Percentiles rank a stretch among this genome's conserved stretches.
These are phyloP conservation scores for Bryum argenteum DNA, from an alignment of 225 moss, liverwort and hornwort genomes.

Conservation along the genomic window DNA sequence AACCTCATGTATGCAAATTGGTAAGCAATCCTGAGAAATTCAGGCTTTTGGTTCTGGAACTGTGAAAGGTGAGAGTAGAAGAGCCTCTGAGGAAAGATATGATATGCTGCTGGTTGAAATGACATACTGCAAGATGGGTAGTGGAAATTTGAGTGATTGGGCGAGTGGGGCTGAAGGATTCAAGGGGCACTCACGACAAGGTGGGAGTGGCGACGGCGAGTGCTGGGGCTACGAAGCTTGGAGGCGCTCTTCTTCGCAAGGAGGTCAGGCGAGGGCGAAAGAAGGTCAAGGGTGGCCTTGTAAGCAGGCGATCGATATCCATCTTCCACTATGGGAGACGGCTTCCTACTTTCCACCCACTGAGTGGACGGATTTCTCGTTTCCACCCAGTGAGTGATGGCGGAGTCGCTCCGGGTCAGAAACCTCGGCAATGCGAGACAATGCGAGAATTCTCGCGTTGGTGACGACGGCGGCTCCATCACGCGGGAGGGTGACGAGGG, in stretches of 20 bases:
- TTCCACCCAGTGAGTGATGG: neutral
- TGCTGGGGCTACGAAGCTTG: slow-evolving; percentile 39
- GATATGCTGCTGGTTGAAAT: too few species aligned
- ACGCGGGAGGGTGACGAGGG: slow-evolving; percentile 32
- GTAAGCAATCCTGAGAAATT: too few species aligned
- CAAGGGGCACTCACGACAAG: slow-evolving; percentile 33
- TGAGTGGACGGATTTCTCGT: neutral
- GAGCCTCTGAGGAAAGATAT: too few species aligned
- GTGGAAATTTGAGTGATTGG: too few species aligned
- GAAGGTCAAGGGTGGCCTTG: slow-evolving; percentile 52
- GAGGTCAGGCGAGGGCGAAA: slow-evolving; percentile 50
- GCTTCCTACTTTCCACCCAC: slow-evolving; percentile 50
- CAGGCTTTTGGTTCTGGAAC: too few species aligned
- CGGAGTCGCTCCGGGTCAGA: slow-evolving; percentile 29
- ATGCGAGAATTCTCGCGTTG: slow-evolving; percentile 40
- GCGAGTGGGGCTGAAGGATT: neutral
- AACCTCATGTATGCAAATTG: neutral
- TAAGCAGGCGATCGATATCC: slow-evolving; percentile 59
- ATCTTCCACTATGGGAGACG: slow-evolving; percentile 43
- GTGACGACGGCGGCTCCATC: slow-evolving; percentile 12
- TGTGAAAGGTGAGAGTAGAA: too few species aligned
- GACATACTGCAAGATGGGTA: too few species aligned
- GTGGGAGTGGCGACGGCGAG: slow-evolving; percentile 47
- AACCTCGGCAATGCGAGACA: slow-evolving; percentile 48
- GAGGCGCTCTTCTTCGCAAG: slow-evolving; percentile 34